Base-by-base conservation (phyloP, 2,329 filamentous ascomycete species). In the Fusarium sororula region DNA sequence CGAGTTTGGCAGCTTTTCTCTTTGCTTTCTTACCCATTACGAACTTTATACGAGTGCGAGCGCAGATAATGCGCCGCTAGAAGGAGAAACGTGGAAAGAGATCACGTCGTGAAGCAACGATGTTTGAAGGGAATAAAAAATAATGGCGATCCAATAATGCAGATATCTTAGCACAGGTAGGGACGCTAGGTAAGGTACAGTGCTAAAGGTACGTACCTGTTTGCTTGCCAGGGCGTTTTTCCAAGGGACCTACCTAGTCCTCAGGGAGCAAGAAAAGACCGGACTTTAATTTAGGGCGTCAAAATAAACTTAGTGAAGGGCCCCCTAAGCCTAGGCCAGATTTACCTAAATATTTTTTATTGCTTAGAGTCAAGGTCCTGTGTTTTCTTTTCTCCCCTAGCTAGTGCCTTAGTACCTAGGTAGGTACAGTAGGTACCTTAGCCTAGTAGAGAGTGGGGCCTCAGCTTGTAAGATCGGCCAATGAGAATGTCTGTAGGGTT, bases 1-100 rank as follows among this genome's bases (percentile, higher is more conserved):
- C 41, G 44, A 57, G 14, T 35, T 51, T 67, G n/a, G 48, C 54
- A 28, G 65, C 44, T 65, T 69, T 74, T 67, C 60, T 77, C 54
- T 70, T 74, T 47, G 63, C 32, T 58, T 71, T 74, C 72, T 77
- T 78, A 75, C 77, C 75, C 77, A 78, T 78, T n/a, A n/a, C 67
- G 51, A 17, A 13, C 57, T 41, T 61, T 35, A 13, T 32, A 42
- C 59, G 55, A 70, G 57, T 30, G 58, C 63, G 57, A 73, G 62
- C 65, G 73, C 61, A 48, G 44, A 14, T 9, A 50, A 30, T 54
- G 57, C 62, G 76, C 67, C 68, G 67, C 73, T 65, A 30, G 7
- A 24, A 47, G 41, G n/a, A n/a, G 17, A 30, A 35, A 32, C 42
- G 55, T 47, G n/a, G n/a, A 59, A 61, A 55, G 28, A 57, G 26